Percentiles rank a stretch among this genome's conserved stretches.
These are phyloP conservation scores for Leccinum broughii DNA, from an alignment of 768 basidiomycete species.

Conservation along the genomic window DNA sequence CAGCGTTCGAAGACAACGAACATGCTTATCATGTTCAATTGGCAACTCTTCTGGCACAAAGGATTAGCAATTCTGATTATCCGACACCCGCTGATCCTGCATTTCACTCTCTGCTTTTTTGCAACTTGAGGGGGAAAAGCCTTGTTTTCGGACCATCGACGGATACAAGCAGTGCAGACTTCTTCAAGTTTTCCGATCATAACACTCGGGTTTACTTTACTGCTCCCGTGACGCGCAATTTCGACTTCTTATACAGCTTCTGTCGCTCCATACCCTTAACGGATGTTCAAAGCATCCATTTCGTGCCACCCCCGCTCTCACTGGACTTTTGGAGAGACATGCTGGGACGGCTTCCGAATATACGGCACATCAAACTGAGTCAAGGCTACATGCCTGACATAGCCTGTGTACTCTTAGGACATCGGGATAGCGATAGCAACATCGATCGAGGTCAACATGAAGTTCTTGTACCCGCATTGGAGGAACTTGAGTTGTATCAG, in stretches of 20 bases:
- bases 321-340: constrained; percentile 8
- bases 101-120: background rate
- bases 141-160: background rate
- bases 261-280: constrained; percentile 3
- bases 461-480: background rate
- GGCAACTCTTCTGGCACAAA: background rate
- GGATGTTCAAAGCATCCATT: background rate
- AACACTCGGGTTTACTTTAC: constrained; percentile 2
- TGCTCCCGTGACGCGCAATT: background rate
- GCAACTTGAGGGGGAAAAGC: background rate
- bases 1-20: too few relatives aligned
- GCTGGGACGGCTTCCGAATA: background rate
- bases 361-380: background rate
- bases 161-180: background rate
- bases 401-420: background rate
- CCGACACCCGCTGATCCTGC: background rate
- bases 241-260: background rate
- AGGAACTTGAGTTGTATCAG: background rate
- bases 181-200: background rate
- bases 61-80: background rate
- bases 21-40: background rate
- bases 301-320: background rate
- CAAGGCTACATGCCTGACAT: background rate
- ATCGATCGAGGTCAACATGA: background rate
- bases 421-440: background rate